Evolutionary conservation across 2,329 filamentous ascomycete species (phyloP), one percentile per base, ranked within the genome.

Genomic region (Colletotrichum sp.): DNA sequence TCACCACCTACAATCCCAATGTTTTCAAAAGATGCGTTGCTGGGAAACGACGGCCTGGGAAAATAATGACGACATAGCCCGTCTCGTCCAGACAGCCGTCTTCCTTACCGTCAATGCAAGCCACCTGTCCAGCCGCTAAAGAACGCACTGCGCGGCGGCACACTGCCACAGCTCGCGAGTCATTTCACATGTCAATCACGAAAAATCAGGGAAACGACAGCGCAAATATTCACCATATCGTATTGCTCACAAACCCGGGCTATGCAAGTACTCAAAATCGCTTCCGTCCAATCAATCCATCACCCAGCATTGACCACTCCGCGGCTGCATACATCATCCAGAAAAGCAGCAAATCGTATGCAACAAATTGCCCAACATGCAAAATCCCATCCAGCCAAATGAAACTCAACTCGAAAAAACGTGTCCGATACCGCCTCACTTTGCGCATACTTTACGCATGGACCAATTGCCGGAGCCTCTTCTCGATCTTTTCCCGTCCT

Each of bases 401-500:
- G 34, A n/a, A 38, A 32, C 55, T n/a, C 28, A 8, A 18, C n/a
- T 21, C 15, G 16, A 48, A 32, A 32, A 34, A 24, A 21, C 60
- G 61, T 26, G 38, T n/a, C 43, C 71, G 24, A 64, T 32, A 26
- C 55, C 57, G 43, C 8, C 26, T 48, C 38, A 43, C 32, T 64
- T 52, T 52, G 10, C 43, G n/a, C 43, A 52, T 21, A 21, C 10
- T 52, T 52, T 58, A 77, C 13, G 69, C 80, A 70, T 82, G 79
- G 32, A 96, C 91, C 77, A 98, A 82, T 82, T 96, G 88, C 77
- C 87, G 90, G 80, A 99, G 85, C 79, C 95, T 91, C 88, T 94
- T 94, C 87, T 98, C 96, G 84, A 99, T 93, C 63, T 92, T 85
- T 67, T 92, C 85, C 71, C 95, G 89, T 1, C 96, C 96, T 64